Evolutionary conservation across 148 eudicot genomes (phyloP), one percentile per base, ranked within the genome.

Genomic region (Cornus controversa): DNA sequence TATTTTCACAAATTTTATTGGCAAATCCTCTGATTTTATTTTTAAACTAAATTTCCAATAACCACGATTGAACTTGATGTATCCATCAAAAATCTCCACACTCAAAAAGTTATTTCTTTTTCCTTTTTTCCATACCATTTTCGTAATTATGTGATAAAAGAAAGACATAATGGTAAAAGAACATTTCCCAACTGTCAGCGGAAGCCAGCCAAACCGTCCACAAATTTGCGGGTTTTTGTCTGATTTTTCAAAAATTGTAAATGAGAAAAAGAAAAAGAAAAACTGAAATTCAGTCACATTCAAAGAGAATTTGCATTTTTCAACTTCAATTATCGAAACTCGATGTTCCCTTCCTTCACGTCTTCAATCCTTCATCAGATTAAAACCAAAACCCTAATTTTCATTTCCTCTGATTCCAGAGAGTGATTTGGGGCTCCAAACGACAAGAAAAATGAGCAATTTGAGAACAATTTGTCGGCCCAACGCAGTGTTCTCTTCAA

Each of bases 401-500:
- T 10, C 63, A 28, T 54, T 18, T n/a, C 1, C 63, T 40, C 8
- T n/a, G 31, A 40, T 74, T 74, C 57, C 18, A 40, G 27, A 7
- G 8, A 75, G 34, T 31, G 34, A 37, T 37, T 66, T 37, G 62
- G 64, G 64, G 28, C 34, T 18, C 40, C 3, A 66, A 31, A 31
- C 34, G 34, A 5, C 4, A 31, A 31, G 34, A 31, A 84, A 36
- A 53, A 91, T 91, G 94, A 85, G 93, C 80, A 86, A 85, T 89
- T 79, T 93, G 82, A 90, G 90, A 75, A 71, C 90, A 29, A 84
- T 90, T 54, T 88, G 85, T 60, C 76, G 91, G 29, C 91, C 98
- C 18, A 84, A 90, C 66, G 85, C 90, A 11, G 84, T 88, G 47
- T 82, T 84, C 47, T 82, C 90, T 66, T 91, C 97, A 24, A 86